Conservation (phyloP, 2,329 filamentous ascomycete genomes). For the Microsporum canis region DNA sequence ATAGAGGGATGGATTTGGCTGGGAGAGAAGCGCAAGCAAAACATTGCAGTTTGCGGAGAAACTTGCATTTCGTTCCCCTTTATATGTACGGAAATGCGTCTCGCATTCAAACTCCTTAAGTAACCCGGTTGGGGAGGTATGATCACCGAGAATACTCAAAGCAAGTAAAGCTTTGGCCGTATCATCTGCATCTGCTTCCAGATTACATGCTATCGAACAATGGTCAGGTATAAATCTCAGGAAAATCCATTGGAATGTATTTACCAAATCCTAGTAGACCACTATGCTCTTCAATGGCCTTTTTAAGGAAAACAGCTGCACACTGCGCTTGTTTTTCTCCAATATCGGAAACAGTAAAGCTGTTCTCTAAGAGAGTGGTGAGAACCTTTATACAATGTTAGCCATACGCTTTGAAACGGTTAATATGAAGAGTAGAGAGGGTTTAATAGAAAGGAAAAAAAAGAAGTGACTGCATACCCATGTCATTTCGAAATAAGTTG, state of each 20-base stretch:
- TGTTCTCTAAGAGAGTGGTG: not conserved
- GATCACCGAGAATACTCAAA: not conserved
- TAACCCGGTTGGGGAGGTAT: not conserved
- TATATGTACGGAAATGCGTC: conserved; percentile 25
- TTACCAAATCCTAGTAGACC: not conserved
- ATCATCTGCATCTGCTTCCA: not conserved
- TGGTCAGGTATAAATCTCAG: not conserved
- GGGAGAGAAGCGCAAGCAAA: conserved; percentile 22
- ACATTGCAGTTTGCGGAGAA: conserved; percentile 29
- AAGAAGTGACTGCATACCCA: conserved; percentile 15
- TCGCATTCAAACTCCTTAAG: conserved; percentile 19
- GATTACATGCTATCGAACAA: not conserved
- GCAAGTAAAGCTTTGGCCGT: not conserved
- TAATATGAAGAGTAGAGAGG: no score
- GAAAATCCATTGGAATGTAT: not conserved
- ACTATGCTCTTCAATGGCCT: not conserved
- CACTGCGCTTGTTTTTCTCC: not conserved
- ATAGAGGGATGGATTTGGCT: conserved; percentile 13
- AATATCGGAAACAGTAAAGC: not conserved
- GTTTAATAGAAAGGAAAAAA: not conserved
- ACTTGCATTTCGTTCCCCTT: conserved; percentile 22
- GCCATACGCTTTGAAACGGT: not conserved
- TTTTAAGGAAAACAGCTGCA: not conserved
- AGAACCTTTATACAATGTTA: not conserved
- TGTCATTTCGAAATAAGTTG: conserved; percentile 20